phyloP scores from a whole-genome alignment of 495 filamentous ascomycete species.

The Astrothelium subdiscretum region DNA sequence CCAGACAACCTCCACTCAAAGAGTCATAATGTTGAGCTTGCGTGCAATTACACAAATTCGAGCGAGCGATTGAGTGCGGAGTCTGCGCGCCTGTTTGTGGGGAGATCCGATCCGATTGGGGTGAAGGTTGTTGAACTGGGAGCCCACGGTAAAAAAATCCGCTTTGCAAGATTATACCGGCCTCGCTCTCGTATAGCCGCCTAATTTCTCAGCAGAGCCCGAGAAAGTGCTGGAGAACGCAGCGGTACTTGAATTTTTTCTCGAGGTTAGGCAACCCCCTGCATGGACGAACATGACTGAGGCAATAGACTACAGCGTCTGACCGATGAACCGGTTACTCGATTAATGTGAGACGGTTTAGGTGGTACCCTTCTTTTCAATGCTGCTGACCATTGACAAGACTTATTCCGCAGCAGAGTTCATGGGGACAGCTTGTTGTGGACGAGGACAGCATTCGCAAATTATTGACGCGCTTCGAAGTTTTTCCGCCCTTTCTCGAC shows the following conservation, averaged over 20 bases:
- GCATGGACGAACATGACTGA: background rate
- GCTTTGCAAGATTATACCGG: background rate
- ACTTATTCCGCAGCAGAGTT: background rate
- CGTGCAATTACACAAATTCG: background rate
- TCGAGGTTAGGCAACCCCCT: background rate
- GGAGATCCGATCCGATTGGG: background rate
- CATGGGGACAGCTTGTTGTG: background rate
- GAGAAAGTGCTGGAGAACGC: background rate
- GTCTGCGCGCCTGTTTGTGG: background rate
- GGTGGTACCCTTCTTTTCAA: background rate
- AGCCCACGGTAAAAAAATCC: background rate
- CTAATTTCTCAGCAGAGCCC: background rate
- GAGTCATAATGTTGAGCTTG: background rate
- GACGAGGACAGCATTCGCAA: background rate
- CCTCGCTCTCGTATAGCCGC: background rate
- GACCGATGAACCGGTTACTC: background rate
- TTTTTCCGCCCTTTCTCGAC: background rate
- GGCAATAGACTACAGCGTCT: background rate
- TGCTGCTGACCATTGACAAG: background rate
- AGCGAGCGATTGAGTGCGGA: background rate
- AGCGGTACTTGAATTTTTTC: background rate
- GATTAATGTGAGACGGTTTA: background rate
- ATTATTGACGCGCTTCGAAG: background rate
- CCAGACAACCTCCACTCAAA: background rate
- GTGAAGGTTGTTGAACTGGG: background rate